Conservation (phyloP, 2,329 filamentous ascomycete genomes). For the Scleromitrula shiraiana region DNA sequence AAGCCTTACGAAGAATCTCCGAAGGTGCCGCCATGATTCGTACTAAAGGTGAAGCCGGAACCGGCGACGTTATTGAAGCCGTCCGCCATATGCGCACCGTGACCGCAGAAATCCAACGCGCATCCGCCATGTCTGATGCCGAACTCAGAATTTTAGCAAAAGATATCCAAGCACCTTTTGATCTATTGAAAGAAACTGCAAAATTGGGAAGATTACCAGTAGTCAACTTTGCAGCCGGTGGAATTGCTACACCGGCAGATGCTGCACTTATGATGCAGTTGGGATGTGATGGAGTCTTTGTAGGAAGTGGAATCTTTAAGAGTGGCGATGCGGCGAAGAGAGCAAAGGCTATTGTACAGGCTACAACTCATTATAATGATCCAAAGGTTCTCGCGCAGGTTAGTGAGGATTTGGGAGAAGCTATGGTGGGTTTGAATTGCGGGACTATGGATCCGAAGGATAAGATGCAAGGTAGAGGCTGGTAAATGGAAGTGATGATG, state of each 20-base stretch:
- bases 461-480: slow-evolving; percentile 78
- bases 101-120: slow-evolving; percentile 70
- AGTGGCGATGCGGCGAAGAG: slow-evolving; percentile 82
- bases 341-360: slow-evolving; percentile 89
- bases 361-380: slow-evolving; percentile 85
- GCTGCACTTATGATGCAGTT: slow-evolving; percentile 99
- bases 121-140: slow-evolving; percentile 55
- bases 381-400: slow-evolving; percentile 79
- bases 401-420: slow-evolving; percentile 84
- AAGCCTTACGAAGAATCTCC: slow-evolving; percentile 81
- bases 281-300: slow-evolving; percentile 95
- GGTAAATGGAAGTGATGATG: slow-evolving; percentile 43
- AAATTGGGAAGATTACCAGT: slow-evolving; percentile 83
- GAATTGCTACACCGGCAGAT: slow-evolving; percentile 97
- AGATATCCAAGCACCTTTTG: slow-evolving; percentile 70
- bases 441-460: slow-evolving; percentile 67
- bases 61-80: slow-evolving; percentile 93
- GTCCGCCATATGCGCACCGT: slow-evolving; percentile 94
- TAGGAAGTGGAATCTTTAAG: slow-evolving; percentile 97
- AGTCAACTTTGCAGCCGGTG: slow-evolving; percentile 97
- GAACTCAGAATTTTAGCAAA: slow-evolving; percentile 74
- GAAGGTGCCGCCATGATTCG: slow-evolving; percentile 98
- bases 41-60: slow-evolving; percentile 96
- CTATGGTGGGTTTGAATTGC: slow-evolving; percentile 94
- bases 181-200: slow-evolving; percentile 77